These are phyloP conservation scores for Russula vinacea DNA, from an alignment of 768 basidiomycete genomes.

Conservation along the genomic window DNA sequence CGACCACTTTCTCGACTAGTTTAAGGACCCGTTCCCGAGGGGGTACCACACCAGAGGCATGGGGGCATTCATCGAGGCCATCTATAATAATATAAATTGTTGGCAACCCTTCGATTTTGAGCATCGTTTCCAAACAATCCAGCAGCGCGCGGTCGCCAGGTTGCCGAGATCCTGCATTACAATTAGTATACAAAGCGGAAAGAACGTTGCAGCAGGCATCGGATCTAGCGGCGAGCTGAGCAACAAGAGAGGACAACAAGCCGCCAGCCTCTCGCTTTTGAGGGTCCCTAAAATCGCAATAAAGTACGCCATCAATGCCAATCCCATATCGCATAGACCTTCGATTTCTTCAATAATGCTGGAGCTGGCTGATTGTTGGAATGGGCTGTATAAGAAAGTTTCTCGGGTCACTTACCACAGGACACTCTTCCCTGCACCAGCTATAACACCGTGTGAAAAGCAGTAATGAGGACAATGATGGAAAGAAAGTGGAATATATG, in stretches of 20 bases:
- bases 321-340: not conserved
- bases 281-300: not conserved
- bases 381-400: not conserved
- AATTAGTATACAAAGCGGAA: not conserved
- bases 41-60: not conserved
- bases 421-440: slow-evolving; percentile 4
- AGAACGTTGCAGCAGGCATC: not conserved
- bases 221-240: not conserved
- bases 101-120: not conserved
- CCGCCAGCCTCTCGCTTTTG: not conserved
- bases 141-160: not conserved
- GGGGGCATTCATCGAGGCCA: not conserved
- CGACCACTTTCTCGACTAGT: not conserved
- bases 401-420: not conserved
- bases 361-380: not conserved
- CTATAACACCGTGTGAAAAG: not conserved
- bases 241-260: not conserved
- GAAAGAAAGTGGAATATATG: not conserved
- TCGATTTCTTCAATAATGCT: not conserved
- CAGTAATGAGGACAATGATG: not conserved
- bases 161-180: not conserved
- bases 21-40: slow-evolving; percentile 1
- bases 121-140: not conserved
- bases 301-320: not conserved
- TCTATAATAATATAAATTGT: slow-evolving; percentile 2